Evolutionary conservation across 768 basidiomycete genomes (phyloP).

Genomic region (Holtermanniella nyarrowii): DNA sequence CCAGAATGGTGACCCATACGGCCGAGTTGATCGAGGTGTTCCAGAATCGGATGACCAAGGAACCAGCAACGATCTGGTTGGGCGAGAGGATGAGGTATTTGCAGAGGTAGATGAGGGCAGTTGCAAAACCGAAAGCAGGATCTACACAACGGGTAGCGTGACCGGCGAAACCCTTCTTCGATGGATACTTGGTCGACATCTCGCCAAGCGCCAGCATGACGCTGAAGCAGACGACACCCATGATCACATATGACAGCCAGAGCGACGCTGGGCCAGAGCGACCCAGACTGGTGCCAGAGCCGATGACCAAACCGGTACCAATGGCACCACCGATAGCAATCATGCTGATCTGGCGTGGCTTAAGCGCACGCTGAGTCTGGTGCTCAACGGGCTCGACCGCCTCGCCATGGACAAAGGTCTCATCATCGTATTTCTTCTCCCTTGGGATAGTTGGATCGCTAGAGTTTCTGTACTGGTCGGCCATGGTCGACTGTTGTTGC

Average conservation of each 20-base stretch:
- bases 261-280: conserved; percentile 30
- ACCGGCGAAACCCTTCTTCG: conserved; percentile 36
- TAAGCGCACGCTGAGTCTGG: conserved; percentile 17
- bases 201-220: conserved; percentile 35
- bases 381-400: conserved; percentile 10
- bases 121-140: conserved; percentile 32
- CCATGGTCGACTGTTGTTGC: background rate
- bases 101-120: conserved; percentile 26
- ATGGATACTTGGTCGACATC: conserved; percentile 31
- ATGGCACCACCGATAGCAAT: conserved; percentile 40
- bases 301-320: conserved; percentile 37
- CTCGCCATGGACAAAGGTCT: background rate
- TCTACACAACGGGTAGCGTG: conserved; percentile 37
- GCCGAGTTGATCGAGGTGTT: conserved; percentile 8
- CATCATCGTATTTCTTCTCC: background rate
- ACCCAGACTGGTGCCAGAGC: conserved; percentile 28
- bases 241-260: conserved; percentile 26
- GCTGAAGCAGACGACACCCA: conserved; percentile 31
- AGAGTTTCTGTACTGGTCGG: background rate
- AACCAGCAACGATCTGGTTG: conserved; percentile 34
- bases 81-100: conserved; percentile 43
- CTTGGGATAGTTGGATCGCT: background rate
- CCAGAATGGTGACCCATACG: conserved; percentile 21
- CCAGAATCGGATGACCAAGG: conserved; percentile 26
- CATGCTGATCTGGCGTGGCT: conserved; percentile 34